Conservation (phyloP, 331 rosid species). For the Malus hybrid region DNA sequence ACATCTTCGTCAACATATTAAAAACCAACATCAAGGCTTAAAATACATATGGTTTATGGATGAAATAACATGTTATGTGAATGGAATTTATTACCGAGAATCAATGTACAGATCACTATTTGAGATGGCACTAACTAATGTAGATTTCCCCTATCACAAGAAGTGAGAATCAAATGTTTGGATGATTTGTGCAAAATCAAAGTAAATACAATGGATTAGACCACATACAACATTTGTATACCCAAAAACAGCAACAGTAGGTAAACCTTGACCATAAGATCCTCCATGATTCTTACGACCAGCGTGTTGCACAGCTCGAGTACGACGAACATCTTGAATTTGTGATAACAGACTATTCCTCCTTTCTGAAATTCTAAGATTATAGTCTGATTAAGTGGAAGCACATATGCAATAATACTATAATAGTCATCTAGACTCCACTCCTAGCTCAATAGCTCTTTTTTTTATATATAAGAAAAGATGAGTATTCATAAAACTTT, state of each 20-base stretch:
- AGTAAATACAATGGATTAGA: neutral
- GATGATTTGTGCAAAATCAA: neutral
- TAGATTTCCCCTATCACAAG: slow-evolving; percentile 77
- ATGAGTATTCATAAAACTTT: neutral
- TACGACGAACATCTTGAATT: slow-evolving; percentile 82
- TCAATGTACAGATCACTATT: slow-evolving; percentile 72
- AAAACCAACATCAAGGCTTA: neutral
- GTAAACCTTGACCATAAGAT: slow-evolving; percentile 59
- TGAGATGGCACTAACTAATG: slow-evolving; percentile 68
- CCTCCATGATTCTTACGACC: slow-evolving; percentile 78
- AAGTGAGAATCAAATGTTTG: slow-evolving; percentile 2
- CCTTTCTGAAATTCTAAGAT: slow-evolving; percentile 58
- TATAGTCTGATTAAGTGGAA: slow-evolving; percentile 22
- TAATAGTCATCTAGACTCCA: neutral
- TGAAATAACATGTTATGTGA: neutral
- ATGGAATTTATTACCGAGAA: slow-evolving; percentile 49
- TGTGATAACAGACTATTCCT: slow-evolving; percentile 51
- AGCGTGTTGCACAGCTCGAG: slow-evolving; percentile 80
- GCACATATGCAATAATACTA: neutral
- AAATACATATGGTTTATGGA: neutral
- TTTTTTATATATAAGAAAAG: neutral
- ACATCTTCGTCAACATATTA: neutral
- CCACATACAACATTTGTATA: slow-evolving; percentile 88
- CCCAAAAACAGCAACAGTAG: slow-evolving; percentile 81
- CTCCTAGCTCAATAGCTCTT: neutral